Conservation (phyloP, 305 asterid species). For the Fraxinus ornus region DNA sequence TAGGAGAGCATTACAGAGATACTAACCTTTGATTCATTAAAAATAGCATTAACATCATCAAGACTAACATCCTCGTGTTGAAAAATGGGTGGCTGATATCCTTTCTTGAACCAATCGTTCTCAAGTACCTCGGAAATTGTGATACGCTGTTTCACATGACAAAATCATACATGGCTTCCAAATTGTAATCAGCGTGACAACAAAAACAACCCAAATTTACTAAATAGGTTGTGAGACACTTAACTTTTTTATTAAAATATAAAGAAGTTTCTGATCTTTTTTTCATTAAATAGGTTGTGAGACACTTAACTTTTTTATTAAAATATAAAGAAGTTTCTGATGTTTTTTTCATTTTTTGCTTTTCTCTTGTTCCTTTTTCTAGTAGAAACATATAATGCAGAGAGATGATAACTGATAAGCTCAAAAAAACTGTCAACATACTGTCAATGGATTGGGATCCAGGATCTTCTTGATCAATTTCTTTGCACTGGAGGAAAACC, state of each 20-base stretch:
- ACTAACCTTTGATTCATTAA: conserved; percentile 63
- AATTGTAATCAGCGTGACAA: neutral
- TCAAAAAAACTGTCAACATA: conserved; percentile 35
- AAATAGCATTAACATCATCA: conserved; percentile 79
- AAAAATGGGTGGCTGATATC: conserved; percentile 61
- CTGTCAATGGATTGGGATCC: conserved; percentile 89
- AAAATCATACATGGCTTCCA: neutral
- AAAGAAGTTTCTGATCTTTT: neutral
- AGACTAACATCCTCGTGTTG: conserved; percentile 78
- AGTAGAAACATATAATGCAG: neutral
- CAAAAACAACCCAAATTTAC: neutral
- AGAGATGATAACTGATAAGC: neutral
- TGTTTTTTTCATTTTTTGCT: neutral
- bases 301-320: no score
- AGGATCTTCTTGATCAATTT: conserved; percentile 85
- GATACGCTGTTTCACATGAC: conserved; percentile 59
- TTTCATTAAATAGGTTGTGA: no score
- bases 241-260: neutral
- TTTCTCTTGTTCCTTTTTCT: neutral
- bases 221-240: neutral
- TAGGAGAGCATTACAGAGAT: conserved; percentile 1
- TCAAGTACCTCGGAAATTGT: conserved; percentile 65
- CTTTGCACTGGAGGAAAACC: conserved; percentile 87
- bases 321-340: neutral
- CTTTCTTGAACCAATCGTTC: conserved; percentile 61